These are phyloP conservation scores for Termitomyces sp. DNA, from an alignment of 768 basidiomycete genomes.

Conservation along the genomic window DNA sequence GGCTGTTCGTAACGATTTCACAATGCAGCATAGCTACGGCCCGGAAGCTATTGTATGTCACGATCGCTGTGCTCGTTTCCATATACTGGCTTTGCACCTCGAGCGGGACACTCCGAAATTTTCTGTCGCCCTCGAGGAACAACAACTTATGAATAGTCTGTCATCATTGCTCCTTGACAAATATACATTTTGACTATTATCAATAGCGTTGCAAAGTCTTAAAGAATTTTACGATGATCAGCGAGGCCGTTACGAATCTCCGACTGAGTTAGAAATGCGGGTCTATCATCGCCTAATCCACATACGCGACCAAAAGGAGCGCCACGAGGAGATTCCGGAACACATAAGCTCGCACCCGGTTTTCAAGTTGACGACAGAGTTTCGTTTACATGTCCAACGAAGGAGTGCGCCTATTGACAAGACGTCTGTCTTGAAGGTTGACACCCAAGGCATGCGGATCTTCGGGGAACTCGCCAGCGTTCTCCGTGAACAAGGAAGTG, in stretches of 20 bases:
- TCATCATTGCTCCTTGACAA: conserved; percentile 8
- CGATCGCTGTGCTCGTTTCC: conserved; percentile 91
- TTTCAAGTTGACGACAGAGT: conserved; percentile 76
- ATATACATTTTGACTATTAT: background rate
- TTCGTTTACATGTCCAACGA: conserved; percentile 75
- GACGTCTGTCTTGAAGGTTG: conserved; percentile 58
- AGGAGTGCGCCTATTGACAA: conserved; percentile 73
- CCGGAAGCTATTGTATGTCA: conserved; percentile 81
- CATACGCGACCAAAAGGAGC: conserved; percentile 79
- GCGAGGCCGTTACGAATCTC: conserved; percentile 56
- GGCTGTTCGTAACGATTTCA: conserved; percentile 88
- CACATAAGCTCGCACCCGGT: conserved; percentile 66
- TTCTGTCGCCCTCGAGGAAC: conserved; percentile 70
- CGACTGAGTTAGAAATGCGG: conserved; percentile 92
- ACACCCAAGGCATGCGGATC: conserved; percentile 59
- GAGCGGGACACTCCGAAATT: conserved; percentile 54
- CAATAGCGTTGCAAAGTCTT: conserved; percentile 79
- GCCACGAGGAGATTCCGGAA: conserved; percentile 65
- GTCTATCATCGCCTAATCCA: conserved; percentile 92
- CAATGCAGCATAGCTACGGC: conserved; percentile 83
- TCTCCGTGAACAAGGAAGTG: conserved; percentile 58
- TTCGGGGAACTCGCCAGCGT: conserved; percentile 58
- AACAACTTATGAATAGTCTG: conserved; percentile 89
- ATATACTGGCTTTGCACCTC: conserved; percentile 77
- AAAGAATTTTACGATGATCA: conserved; percentile 94